Conservation (phyloP, 495 filamentous ascomycete genomes). For the Oleoguttula mirabilis region DNA sequence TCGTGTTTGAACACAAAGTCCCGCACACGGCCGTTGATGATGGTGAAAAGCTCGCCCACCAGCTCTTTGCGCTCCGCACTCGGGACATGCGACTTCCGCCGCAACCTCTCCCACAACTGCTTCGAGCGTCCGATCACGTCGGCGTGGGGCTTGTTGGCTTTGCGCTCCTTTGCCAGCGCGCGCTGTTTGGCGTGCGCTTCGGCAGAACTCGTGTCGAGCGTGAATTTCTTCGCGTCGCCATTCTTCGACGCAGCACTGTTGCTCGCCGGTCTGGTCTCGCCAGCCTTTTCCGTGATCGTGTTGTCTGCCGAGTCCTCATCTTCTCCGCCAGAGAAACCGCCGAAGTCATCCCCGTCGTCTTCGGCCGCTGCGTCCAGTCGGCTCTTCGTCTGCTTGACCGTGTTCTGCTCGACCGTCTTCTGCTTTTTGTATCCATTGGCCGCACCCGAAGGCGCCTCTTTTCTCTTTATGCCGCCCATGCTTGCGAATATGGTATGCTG, state of each 20-base stretch:
- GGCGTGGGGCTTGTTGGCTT: slow-evolving; percentile 81
- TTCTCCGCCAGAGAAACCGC: slow-evolving; percentile 11
- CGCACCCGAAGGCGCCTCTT: slow-evolving; percentile 11
- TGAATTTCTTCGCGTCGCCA: slow-evolving; percentile 13
- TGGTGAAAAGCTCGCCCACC: slow-evolving; percentile 75
- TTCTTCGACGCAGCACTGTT: neutral
- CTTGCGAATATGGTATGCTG: too few species aligned
- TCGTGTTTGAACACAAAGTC: slow-evolving; percentile 99
- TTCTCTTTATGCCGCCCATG: slow-evolving; percentile 18
- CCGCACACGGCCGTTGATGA: slow-evolving; percentile 78
- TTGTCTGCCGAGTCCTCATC: neutral
- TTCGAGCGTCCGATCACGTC: slow-evolving; percentile 81
- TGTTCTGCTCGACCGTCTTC: slow-evolving; percentile 13
- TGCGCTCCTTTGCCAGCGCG: slow-evolving; percentile 73
- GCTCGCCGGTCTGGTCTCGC: neutral
- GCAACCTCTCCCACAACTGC: slow-evolving; percentile 89
- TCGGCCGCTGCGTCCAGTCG: slow-evolving; percentile 4
- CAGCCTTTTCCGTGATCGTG: neutral
- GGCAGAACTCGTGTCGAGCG: slow-evolving; percentile 18
- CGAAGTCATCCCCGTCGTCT: slow-evolving; percentile 16
- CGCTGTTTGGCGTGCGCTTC: slow-evolving; percentile 92
- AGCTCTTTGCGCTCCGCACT: slow-evolving; percentile 73
- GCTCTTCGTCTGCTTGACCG: slow-evolving; percentile 2
- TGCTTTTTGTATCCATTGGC: slow-evolving; percentile 15
- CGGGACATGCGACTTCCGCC: slow-evolving; percentile 82